Evolutionary conservation across 148 eudicot species (phyloP).

Genomic region (Tetragonia tetragonoides): DNA sequence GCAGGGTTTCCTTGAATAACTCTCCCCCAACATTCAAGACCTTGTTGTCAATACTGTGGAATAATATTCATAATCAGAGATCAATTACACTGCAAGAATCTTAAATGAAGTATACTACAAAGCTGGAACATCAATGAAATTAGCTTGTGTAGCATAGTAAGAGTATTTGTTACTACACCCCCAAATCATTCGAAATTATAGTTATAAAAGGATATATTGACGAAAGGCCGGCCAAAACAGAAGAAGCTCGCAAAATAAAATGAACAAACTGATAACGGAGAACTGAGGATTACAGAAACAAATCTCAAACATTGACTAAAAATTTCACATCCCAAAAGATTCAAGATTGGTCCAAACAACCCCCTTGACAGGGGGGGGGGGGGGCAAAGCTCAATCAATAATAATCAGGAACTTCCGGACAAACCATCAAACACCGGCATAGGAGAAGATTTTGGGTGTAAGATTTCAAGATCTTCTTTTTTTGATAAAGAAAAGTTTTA

Average conservation of each 20-base stretch:
- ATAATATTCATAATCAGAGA: not conserved
- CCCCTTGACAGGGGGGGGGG: not conserved
- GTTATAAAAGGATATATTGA: not conserved
- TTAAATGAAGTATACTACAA: not conserved
- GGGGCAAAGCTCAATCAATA: not conserved
- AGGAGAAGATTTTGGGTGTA: not conserved
- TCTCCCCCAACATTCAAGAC: constrained; percentile 68
- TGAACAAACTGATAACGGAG: not conserved
- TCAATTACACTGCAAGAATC: too few species aligned
- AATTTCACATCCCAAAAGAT: not conserved
- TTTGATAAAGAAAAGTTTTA: too few species aligned
- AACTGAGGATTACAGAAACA: not conserved
- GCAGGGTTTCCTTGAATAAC: constrained; percentile 62
- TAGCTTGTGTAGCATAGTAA: not conserved
- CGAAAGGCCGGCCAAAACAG: not conserved
- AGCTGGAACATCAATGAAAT: not conserved
- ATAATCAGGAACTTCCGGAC: not conserved
- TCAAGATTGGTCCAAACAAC: not conserved
- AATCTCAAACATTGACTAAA: not conserved
- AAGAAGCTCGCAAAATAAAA: not conserved
- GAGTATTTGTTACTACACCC: too few species aligned
- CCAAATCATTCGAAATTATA: too few species aligned
- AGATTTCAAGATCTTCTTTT: not conserved
- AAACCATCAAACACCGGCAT: not conserved
- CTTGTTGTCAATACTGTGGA: constrained; percentile 36